Evolutionary conservation across 2,329 filamentous ascomycete genomes (phyloP).

Genomic region (Zarea fungicola): DNA sequence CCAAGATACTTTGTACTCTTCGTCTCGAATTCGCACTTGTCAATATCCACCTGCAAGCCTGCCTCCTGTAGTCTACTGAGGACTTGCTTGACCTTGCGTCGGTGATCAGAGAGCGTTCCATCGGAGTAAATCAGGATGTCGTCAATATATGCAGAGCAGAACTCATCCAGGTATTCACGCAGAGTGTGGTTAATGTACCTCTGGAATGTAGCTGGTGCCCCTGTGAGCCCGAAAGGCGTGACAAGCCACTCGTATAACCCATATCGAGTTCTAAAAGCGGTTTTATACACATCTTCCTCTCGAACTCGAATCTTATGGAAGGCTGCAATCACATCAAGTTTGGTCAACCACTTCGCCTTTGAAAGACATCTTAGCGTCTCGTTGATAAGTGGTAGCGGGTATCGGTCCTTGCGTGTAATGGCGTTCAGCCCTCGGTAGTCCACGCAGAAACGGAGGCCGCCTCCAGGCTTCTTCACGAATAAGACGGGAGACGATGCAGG

Average conservation of each 20-base stretch:
- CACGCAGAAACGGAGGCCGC: not conserved
- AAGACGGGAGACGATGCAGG: not conserved
- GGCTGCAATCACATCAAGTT: slow-evolving; percentile 1
- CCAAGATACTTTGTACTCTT: not conserved
- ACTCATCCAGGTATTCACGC: slow-evolving; percentile 3
- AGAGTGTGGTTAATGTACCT: slow-evolving; percentile 4
- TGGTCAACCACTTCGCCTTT: not conserved
- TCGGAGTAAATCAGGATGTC: slow-evolving; percentile 11
- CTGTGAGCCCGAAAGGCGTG: slow-evolving; percentile 25
- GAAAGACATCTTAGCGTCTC: not conserved
- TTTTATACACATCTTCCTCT: slow-evolving; percentile 27
- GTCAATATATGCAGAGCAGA: slow-evolving; percentile 10
- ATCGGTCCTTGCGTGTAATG: not conserved
- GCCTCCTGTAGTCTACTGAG: not conserved
- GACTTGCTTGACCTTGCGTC: not conserved
- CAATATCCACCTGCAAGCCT: not conserved
- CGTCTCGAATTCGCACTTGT: not conserved
- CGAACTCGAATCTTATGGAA: slow-evolving; percentile 20
- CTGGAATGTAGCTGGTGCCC: slow-evolving; percentile 3
- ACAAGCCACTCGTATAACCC: slow-evolving; percentile 25
- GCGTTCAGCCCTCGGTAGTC: not conserved
- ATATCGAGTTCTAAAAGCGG: slow-evolving; percentile 22
- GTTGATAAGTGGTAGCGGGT: not conserved
- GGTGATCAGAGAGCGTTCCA: not conserved
- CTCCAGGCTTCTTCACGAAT: not conserved